These are phyloP conservation scores for Centella asiatica DNA, from an alignment of 129 eudicot genomes.

Conservation along the genomic window DNA sequence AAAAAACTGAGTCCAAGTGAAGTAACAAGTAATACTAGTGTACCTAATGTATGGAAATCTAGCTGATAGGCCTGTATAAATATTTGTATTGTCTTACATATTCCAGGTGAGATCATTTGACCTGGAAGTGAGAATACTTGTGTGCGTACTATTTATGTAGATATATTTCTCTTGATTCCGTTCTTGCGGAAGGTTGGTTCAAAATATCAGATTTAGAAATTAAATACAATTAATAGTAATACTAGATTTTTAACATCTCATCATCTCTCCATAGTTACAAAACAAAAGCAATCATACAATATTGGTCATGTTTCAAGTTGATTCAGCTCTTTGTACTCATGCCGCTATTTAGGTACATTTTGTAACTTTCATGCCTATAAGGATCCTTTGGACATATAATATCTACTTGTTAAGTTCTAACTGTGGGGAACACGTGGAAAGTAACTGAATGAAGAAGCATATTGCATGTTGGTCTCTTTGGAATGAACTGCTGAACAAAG, in stretches of 20 bases:
- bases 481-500: neutral
- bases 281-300: too few species aligned
- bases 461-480: neutral
- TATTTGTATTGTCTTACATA: neutral
- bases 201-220: neutral
- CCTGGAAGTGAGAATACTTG: too few species aligned
- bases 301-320: neutral
- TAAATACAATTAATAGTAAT: neutral
- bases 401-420: neutral
- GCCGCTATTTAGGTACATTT: neutral
- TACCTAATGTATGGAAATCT: too few species aligned
- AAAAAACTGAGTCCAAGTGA: neutral
- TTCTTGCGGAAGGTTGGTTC: too few species aligned
- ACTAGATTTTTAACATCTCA: too few species aligned
- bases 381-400: neutral
- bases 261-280: too few species aligned
- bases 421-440: neutral
- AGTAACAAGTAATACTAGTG: neutral
- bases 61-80: too few species aligned
- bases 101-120: neutral
- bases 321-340: neutral
- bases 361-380: neutral
- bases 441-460: neutral
- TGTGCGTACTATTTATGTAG: too few species aligned
- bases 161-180: too few species aligned